A percentile compares a stretch with the other conserved stretches of the same genome.
phyloP scores from a whole-genome alignment of 768 basidiomycete species.

The Termitomyces sp. region DNA sequence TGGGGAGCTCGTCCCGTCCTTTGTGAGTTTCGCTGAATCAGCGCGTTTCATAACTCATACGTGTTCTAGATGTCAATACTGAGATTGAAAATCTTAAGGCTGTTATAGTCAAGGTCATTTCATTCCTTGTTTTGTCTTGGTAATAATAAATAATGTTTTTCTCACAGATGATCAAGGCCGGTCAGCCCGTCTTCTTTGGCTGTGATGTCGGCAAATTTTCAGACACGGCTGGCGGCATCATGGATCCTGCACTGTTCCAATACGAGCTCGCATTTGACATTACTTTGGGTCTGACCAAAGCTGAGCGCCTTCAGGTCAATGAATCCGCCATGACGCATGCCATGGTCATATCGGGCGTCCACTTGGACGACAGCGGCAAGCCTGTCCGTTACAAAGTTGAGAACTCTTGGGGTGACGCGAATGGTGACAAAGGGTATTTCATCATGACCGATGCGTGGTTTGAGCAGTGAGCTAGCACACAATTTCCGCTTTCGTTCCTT shows the following conservation, averaged over 20 bases:
- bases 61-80: conserved; percentile 78
- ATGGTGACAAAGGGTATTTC: conserved; percentile 83
- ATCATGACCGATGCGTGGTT: conserved; percentile 95
- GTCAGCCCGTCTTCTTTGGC: conserved; percentile 91
- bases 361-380: conserved; percentile 70
- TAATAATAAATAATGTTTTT: not conserved
- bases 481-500: not conserved
- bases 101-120: conserved; percentile 64
- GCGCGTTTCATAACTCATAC: not conserved
- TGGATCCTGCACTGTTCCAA: conserved; percentile 83
- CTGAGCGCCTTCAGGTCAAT: conserved; percentile 74
- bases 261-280: conserved; percentile 90
- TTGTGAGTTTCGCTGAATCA: conserved; percentile 49
- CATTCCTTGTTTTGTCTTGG: not conserved
- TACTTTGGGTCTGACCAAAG: conserved; percentile 76
- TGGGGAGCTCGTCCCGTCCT: conserved; percentile 84
- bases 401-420: conserved; percentile 86
- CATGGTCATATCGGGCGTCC: conserved; percentile 92
- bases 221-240: conserved; percentile 67
- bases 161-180: conserved; percentile 71
- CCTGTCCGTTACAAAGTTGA: conserved; percentile 95
- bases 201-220: conserved; percentile 93
- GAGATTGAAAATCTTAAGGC: conserved; percentile 78
- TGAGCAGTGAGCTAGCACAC: conserved; percentile 57
- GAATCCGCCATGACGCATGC: conserved; percentile 96